phyloP scores from a whole-genome alignment of 371 early-diverging fungal genomes.

The Mortierella sp. region DNA sequence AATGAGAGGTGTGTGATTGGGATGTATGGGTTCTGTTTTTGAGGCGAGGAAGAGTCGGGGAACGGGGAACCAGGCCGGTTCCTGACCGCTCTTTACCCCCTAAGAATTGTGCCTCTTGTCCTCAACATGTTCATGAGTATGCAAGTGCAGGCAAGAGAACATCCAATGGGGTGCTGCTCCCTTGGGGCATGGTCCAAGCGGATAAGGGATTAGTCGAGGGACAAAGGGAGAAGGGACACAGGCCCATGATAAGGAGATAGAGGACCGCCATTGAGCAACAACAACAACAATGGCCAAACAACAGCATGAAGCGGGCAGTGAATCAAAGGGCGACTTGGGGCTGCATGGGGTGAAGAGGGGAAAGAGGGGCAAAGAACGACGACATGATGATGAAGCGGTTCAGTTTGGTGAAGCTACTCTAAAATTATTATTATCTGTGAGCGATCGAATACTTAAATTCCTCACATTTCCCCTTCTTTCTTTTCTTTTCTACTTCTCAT shows the following conservation, averaged over 20 bases:
- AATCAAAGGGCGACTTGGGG: not conserved
- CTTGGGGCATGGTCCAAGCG: conserved; percentile 9
- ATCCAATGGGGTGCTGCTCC: conserved; percentile 1
- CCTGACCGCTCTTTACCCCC: not conserved
- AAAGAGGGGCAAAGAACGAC: not conserved
- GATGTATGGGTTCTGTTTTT: not conserved
- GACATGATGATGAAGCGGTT: not conserved
- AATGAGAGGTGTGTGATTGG: not conserved
- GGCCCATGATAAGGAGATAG: conserved; percentile 7
- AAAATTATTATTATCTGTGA: not conserved
- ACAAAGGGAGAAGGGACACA: not conserved
- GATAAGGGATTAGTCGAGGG: not conserved
- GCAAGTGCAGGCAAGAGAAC: not conserved
- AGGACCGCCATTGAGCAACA: not conserved
- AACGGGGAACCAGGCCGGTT: not conserved
- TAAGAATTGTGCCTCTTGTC: too few species aligned
- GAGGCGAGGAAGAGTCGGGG: not conserved
- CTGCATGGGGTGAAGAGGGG: not conserved
- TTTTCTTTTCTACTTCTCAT: not conserved
- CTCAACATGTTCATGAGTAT: too few species aligned
- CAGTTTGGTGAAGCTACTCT: not conserved
- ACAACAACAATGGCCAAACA: not conserved
- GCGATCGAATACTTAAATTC: not conserved
- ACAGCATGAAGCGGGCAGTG: not conserved
- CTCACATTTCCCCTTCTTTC: not conserved